phyloP scores from a whole-genome alignment of 345 rosid genomes.

The Moricandia arvensis region DNA sequence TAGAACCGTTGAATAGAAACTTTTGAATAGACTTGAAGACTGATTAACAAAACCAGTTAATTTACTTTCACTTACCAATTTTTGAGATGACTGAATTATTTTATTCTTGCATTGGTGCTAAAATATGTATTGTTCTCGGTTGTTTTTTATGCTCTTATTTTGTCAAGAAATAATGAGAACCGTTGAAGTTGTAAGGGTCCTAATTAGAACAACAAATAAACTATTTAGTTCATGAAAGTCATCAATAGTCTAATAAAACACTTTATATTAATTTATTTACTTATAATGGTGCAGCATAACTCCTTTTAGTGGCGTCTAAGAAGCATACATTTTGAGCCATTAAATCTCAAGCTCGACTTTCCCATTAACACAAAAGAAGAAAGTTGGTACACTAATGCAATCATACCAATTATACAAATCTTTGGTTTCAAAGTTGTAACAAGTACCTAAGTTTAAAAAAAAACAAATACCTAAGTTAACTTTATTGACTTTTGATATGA shows the following conservation, averaged over 20 bases:
- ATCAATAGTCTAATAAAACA: too few relatives aligned
- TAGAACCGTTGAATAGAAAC: too few relatives aligned
- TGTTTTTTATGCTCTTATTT: neutral
- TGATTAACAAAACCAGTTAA: neutral
- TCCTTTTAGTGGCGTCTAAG: slow-evolving; percentile 31
- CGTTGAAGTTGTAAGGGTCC: slow-evolving; percentile 18
- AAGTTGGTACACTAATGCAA: slow-evolving; percentile 25
- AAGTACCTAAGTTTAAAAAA: neutral
- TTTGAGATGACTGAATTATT: neutral
- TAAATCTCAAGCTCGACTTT: slow-evolving; percentile 25
- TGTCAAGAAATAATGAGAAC: slow-evolving; percentile 3
- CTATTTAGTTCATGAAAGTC: too few relatives aligned
- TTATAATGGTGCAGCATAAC: slow-evolving; percentile 17
- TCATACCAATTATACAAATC: slow-evolving; percentile 15
- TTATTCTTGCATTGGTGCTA: neutral
- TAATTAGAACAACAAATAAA: too few relatives aligned
- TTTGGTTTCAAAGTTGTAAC: slow-evolving; percentile 13
- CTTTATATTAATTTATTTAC: too few relatives aligned
- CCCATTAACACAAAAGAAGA: slow-evolving; percentile 26
- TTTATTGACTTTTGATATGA: slow-evolving; percentile 3
- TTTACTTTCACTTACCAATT: neutral
- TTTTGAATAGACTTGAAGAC: neutral
- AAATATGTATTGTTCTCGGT: neutral
- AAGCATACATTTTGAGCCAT: slow-evolving; percentile 35
- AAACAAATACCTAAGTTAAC: neutral